Percentiles rank a stretch among this genome's conserved stretches.
phyloP scores from a whole-genome alignment of 208 protist species.

The Acanthamoeba triangularis region DNA sequence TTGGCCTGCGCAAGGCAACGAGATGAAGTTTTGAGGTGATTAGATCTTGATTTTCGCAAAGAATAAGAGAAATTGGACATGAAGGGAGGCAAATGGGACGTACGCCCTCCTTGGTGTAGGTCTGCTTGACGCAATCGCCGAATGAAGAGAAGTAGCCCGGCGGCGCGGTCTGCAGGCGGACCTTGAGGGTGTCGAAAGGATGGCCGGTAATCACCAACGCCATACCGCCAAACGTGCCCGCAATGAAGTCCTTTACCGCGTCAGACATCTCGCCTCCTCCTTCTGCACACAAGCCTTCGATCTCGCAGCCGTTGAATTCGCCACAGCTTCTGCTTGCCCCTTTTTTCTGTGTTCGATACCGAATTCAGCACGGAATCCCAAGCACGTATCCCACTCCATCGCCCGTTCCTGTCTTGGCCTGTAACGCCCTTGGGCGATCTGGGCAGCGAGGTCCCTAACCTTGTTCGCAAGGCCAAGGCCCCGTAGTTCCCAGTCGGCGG shows the following conservation, averaged over 20 bases:
- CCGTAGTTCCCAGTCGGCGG: too few species aligned
- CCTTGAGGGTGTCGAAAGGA: slow-evolving; percentile 76
- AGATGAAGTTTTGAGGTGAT: background rate
- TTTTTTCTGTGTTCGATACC: too few species aligned
- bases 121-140: slow-evolving; percentile 83
- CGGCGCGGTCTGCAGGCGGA: slow-evolving; percentile 81
- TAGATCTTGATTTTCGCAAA: background rate
- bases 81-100: background rate
- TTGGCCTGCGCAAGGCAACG: background rate
- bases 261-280: slow-evolving; percentile 28
- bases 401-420: too few species aligned
- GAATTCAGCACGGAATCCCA: too few species aligned
- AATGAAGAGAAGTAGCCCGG: slow-evolving; percentile 77
- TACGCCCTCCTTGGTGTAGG: slow-evolving; percentile 74
- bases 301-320: too few species aligned
- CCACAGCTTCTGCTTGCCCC: too few species aligned
- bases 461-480: too few species aligned
- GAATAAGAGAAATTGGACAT: background rate
- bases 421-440: too few species aligned
- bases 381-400: too few species aligned
- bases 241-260: slow-evolving; percentile 58
- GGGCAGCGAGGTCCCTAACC: too few species aligned
- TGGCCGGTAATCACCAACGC: slow-evolving; percentile 71
- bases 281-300: background rate
- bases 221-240: slow-evolving; percentile 72